Evolutionary conservation across 176 grass and related monocot genomes (phyloP).

Genomic region (Musa troglodytarum): DNA sequence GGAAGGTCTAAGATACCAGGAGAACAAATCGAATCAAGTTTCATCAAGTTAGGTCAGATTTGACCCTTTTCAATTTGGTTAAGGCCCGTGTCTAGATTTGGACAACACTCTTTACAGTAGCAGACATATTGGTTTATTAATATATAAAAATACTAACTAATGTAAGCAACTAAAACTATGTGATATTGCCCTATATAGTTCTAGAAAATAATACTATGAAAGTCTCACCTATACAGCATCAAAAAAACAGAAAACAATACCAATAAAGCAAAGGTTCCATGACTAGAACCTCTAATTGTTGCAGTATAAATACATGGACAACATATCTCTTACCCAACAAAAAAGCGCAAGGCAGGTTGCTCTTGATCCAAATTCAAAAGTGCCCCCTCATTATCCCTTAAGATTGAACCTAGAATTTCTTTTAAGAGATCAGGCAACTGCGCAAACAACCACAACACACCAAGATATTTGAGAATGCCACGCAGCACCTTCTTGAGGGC

Average conservation of each 20-base stretch:
- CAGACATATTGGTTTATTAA: neutral
- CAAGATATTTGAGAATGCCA: constrained; percentile 98
- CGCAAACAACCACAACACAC: constrained; percentile 97
- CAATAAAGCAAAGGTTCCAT: neutral
- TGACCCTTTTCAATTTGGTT: too few species aligned
- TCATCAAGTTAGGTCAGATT: too few species aligned
- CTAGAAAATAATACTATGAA: too few species aligned
- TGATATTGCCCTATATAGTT: too few species aligned
- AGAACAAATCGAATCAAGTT: too few species aligned
- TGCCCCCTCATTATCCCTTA: constrained; percentile 98
- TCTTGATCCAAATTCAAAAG: constrained; percentile 99
- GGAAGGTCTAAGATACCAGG: too few species aligned
- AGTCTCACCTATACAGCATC: too few species aligned
- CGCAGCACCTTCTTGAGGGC: constrained; percentile 94
- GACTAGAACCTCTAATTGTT: neutral
- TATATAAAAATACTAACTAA: neutral
- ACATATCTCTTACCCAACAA: constrained; percentile 63
- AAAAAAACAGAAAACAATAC: neutral
- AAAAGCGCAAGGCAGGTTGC: constrained; percentile 95
- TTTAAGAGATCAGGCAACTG: constrained; percentile 97
- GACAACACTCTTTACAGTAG: neutral
- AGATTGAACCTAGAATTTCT: constrained; percentile 93
- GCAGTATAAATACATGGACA: constrained; percentile 1
- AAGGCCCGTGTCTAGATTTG: too few species aligned
- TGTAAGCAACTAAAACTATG: too few species aligned